A percentile compares a stretch with the other conserved stretches of the same genome.
Conservation (phyloP, 345 rosid genomes). For the Citrus sinensis region DNA sequence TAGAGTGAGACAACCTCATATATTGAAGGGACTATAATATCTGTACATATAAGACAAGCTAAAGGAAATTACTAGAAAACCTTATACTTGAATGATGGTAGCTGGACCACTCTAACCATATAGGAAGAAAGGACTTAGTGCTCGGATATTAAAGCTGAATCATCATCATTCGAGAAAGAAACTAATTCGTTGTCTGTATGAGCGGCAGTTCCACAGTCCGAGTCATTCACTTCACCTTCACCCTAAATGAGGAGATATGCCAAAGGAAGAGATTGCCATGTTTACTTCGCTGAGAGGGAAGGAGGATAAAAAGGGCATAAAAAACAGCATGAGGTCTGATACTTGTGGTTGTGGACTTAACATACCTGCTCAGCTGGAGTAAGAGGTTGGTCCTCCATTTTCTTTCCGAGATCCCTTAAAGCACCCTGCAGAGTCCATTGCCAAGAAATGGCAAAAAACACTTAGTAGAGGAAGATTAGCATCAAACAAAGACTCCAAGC, state of each 20-base stretch:
- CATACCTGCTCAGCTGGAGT: slow-evolving; percentile 48
- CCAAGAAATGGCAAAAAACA: background rate
- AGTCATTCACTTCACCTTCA: slow-evolving; percentile 48
- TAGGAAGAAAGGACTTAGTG: slow-evolving; percentile 12
- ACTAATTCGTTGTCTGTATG: slow-evolving; percentile 37
- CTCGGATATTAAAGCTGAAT: slow-evolving; percentile 35
- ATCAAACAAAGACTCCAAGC: background rate
- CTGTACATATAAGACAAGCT: slow-evolving; percentile 41
- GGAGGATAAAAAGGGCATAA: background rate
- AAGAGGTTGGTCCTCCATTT: slow-evolving; percentile 47
- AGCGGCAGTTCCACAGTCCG: slow-evolving; percentile 36
- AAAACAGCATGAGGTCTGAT: background rate
- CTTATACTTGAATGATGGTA: slow-evolving; percentile 19
- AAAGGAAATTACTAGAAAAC: slow-evolving; percentile 19
- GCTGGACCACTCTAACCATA: background rate
- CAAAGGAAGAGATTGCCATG: background rate
- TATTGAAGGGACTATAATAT: slow-evolving; percentile 37
- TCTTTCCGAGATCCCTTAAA: slow-evolving; percentile 62
- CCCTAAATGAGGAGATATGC: slow-evolving; percentile 26
- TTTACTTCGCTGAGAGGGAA: background rate
- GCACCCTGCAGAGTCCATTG: slow-evolving; percentile 47
- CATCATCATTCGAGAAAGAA: slow-evolving; percentile 43
- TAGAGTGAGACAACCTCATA: slow-evolving; percentile 22
- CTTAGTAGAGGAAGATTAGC: background rate
- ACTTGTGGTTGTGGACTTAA: background rate